Percentiles rank a stretch among this genome's conserved stretches.
phyloP scores from a whole-genome alignment of 306 rosid genomes.

The Inga laurina region DNA sequence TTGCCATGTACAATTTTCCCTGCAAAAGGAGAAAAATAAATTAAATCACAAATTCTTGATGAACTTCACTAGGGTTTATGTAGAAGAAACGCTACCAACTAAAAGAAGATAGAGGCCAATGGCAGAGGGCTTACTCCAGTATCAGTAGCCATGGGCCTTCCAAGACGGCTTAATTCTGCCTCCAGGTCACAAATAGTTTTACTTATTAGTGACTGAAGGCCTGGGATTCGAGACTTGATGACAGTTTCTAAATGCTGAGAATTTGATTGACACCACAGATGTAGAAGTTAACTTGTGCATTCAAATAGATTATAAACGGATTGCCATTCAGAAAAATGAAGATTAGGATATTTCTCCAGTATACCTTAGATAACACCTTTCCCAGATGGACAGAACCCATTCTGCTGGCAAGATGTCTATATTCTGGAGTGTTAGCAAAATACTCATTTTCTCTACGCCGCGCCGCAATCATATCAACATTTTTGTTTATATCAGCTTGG shows the following conservation, averaged over 20 bases:
- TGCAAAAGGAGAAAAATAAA: slow-evolving; percentile 41
- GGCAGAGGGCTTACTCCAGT: slow-evolving; percentile 73
- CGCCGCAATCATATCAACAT: slow-evolving; percentile 99
- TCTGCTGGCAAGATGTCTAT: slow-evolving; percentile 85
- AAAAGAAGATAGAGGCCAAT: too few relatives aligned
- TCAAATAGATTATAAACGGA: slow-evolving; percentile 6
- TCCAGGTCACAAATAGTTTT: slow-evolving; percentile 89
- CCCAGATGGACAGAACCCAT: slow-evolving; percentile 99
- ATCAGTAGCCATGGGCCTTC: slow-evolving; percentile 88
- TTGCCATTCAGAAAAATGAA: slow-evolving; percentile 16
- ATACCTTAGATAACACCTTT: slow-evolving; percentile 91
- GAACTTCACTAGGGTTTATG: too few relatives aligned
- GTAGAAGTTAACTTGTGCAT: not conserved
- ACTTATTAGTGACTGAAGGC: slow-evolving; percentile 90
- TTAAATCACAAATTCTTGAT: slow-evolving; percentile 12
- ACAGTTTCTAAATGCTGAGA: slow-evolving; percentile 94
- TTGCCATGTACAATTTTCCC: slow-evolving; percentile 88
- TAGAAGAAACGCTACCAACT: too few relatives aligned
- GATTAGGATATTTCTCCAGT: slow-evolving; percentile 10
- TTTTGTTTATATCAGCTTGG: slow-evolving; percentile 95
- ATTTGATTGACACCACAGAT: slow-evolving; percentile 6
- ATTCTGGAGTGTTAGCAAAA: slow-evolving; percentile 76
- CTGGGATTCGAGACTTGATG: slow-evolving; percentile 93
- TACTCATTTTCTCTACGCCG: slow-evolving; percentile 92
- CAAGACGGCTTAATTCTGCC: slow-evolving; percentile 85